Evolutionary conservation across 164 flowering plant species (phyloP).

Genomic region (Magnolia sinica): DNA sequence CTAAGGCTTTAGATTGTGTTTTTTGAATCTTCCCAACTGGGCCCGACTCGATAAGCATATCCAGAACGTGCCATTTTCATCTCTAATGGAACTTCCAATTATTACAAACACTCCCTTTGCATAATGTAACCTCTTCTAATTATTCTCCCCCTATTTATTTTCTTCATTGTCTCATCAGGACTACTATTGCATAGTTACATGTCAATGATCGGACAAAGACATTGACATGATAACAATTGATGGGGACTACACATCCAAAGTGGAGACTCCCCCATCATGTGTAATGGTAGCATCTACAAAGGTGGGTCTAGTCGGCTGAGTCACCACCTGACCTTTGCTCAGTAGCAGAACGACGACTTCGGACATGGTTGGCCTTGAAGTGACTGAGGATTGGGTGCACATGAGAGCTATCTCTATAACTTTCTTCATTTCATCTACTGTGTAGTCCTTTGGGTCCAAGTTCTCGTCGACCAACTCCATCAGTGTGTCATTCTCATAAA

Average conservation of each 20-base stretch:
- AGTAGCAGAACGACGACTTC: conserved; percentile 33
- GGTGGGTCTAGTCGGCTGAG: conserved; percentile 19
- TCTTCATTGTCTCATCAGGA: not conserved
- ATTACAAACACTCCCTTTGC: not conserved
- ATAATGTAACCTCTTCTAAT: not conserved
- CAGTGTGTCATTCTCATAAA: conserved; percentile 32
- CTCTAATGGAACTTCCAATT: no score
- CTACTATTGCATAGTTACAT: not conserved
- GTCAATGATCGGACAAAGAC: not conserved
- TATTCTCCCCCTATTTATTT: not conserved
- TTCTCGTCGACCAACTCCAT: conserved; percentile 35
- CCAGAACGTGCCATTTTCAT: not conserved
- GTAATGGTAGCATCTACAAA: conserved; percentile 23
- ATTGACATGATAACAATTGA: conserved; percentile 25
- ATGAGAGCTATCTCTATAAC: conserved; percentile 38
- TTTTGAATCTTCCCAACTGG: no score
- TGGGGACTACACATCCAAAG: conserved; percentile 16
- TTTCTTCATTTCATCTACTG: conserved; percentile 28
- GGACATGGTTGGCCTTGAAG: conserved; percentile 48
- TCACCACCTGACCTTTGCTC: conserved; percentile 16
- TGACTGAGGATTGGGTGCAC: conserved; percentile 41
- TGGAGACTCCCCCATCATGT: conserved; percentile 11
- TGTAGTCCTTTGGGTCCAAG: conserved; percentile 29
- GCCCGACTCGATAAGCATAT: not conserved
- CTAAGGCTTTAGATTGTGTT: no score